Evolutionary conservation across 1,284 basidiomycete genomes (phyloP), one percentile per base, ranked within the genome.

Genomic region (Microbotryum saponariae): DNA sequence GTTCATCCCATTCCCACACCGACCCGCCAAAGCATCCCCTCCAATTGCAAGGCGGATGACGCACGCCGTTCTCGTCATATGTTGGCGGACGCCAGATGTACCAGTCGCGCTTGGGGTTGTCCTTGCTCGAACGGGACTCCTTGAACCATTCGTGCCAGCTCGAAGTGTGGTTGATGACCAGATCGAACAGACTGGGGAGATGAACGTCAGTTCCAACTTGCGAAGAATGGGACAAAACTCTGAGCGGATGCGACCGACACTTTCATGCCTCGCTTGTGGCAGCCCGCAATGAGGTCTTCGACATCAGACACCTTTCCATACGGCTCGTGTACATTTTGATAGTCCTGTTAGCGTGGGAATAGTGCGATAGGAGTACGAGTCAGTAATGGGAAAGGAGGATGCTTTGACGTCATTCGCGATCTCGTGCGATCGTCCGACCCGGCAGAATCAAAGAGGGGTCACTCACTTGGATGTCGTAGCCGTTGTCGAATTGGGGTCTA

Each of bases 101-200:
- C 82, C 85, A 86, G 71, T 85, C 82, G 10, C 86, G 80, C 74
- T 85, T 87, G 0, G 83, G 78, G 70, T 73, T 79, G 4, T 80
- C 74, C 68, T 82, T 83, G 63, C 79, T 80, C 1, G 81, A 80
- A 59, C 81, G 80, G n/a, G 86, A 87, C 63, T 83, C 78, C 58
- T 81, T 73, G 77, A 88, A 90, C 87, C 87, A 89, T 21, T 79
- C 80, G 67, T 88, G 87, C 82, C 85, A 57, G 75, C 87, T 83
- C 3, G 85, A 87, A 6, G 83, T 84, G 74, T 89, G 87, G 74
- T 89, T 89, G n/a, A 86, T 83, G 33, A 89, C 87, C 3, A 89
- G 81, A 73, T 89, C 86, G 79, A 88, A 85, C 73, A 83, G 83
- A 69, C 54, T 56, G 31, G 55, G 49, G 12, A 29, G 21, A 48